These are phyloP conservation scores for Isabelozyma rhagii DNA, from an alignment of 805 yeast genomes.

Conservation along the genomic window DNA sequence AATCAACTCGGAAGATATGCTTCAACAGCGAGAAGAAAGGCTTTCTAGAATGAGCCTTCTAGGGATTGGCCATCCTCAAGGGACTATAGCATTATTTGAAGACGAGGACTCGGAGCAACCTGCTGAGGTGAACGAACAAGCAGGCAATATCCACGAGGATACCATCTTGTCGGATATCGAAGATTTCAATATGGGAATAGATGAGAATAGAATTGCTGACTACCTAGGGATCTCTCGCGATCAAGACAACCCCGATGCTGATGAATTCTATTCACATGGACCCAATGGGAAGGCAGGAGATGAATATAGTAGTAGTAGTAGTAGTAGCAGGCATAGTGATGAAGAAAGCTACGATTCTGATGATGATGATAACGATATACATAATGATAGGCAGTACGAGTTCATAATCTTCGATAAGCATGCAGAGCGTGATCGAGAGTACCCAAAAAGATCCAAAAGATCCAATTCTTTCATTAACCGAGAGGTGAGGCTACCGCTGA, in stretches of 20 bases:
- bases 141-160: conserved; percentile 14
- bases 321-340: not conserved
- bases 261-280: conserved; percentile 17
- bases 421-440: conserved; percentile 8
- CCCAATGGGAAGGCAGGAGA: not conserved
- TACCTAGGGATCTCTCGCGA: conserved; percentile 12
- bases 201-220: conserved; percentile 12
- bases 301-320: not conserved
- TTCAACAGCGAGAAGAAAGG: not conserved
- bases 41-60: not conserved
- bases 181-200: conserved; percentile 12
- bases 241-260: conserved; percentile 19
- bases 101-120: not conserved
- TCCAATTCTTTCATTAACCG: not conserved
- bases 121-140: too few relatives aligned
- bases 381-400: conserved; percentile 2
- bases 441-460: conserved; percentile 8
- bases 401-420: conserved; percentile 8
- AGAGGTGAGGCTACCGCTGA: conserved; percentile 15
- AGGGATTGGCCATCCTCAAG: not conserved
- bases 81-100: not conserved
- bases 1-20: not conserved
- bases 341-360: not conserved
- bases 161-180: conserved; percentile 31
- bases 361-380: not conserved